Base-by-base conservation (phyloP, 306 rosid genomes). In the Astragalus membranaceus region DNA sequence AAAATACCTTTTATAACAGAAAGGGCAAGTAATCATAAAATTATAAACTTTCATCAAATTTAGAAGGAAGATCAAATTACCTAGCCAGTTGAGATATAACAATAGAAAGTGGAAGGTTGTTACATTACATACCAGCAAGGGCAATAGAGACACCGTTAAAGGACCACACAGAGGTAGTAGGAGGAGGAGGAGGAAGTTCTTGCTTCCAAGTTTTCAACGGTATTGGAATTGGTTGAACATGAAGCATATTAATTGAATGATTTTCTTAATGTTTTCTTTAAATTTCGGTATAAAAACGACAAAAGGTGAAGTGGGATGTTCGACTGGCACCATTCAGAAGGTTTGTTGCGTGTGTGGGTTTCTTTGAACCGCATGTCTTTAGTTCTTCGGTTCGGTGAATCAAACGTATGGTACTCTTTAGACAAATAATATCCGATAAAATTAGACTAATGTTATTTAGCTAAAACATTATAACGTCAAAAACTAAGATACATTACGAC, bases 41-140 rank as follows among this genome's bases (percentile, higher is more conserved):
- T n/a, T 8, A 41, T 10, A 4, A 44, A 48, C 4, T 43, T 43
- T 9, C 35, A 50, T 46, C 10, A 62, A 52, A 70, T 63, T 51
- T 63, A 54, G 37, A 42, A 12, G 33, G 63, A 41, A 41, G 13
- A 57, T 50, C 26, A n/a, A 58, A 37, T 61, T 15, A 57, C 53
- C 80, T 30, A 64, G 72, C 86, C 75, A 66, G 53, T 49, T 68
- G 74, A 60, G 15, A 57, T 64, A 42, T 30, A 42, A 59, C 36
- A 15, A 29, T 48, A 17, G 26, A 29, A 20, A 23, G 7, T 3
- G 17, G 37, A 46, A 14, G 5, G 16, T 4, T 3, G 56, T 8
- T 29, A 33, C 53, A 61, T 39, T 20, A 20, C 23, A 20, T 20
- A 20, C 23, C 23, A 20, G 23, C 23, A 0, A 20, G 23, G 2